Conservation (phyloP, 1,284 basidiomycete genomes). For the Moesziomyces parantarcticus region DNA sequence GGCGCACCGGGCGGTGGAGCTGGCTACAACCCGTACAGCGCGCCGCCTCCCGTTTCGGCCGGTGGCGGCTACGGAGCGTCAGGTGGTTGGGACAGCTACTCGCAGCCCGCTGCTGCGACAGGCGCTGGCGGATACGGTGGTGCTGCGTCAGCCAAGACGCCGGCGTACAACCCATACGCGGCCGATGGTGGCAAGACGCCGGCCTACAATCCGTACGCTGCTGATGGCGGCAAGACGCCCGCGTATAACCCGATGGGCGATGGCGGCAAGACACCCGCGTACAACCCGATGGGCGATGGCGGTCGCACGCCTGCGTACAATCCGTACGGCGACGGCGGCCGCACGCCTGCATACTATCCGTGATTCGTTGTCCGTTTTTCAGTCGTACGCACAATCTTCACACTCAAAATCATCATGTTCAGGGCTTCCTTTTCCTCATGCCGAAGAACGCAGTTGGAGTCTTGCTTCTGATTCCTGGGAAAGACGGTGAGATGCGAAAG, state of each 20-base stretch:
- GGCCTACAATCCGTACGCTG: constrained; percentile 33
- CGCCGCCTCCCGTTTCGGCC: constrained; percentile 26
- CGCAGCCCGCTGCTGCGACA: constrained; percentile 29
- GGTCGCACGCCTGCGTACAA: constrained; percentile 51
- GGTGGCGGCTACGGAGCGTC: constrained; percentile 28
- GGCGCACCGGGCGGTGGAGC: constrained; percentile 8
- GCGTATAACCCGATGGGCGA: constrained; percentile 50
- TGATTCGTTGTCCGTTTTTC: neutral
- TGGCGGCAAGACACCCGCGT: constrained; percentile 64
- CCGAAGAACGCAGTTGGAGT: too few species aligned
- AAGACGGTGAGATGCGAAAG: too few species aligned
- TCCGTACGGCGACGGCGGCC: constrained; percentile 50
- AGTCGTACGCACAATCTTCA: neutral
- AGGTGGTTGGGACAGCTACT: constrained; percentile 31
- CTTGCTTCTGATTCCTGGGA: too few species aligned
- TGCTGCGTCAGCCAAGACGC: constrained; percentile 19
- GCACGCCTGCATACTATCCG: constrained; percentile 18
- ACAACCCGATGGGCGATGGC: constrained; percentile 51
- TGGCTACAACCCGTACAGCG: constrained; percentile 43
- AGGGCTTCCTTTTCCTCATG: too few species aligned
- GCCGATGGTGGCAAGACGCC: constrained; percentile 45
- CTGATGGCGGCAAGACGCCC: constrained; percentile 56
- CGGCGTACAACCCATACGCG: constrained; percentile 47
- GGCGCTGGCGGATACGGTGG: constrained; percentile 25
- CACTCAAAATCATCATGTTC: neutral